Conservation (phyloP, 208 protist species). For the Leishmania aethiopica region DNA sequence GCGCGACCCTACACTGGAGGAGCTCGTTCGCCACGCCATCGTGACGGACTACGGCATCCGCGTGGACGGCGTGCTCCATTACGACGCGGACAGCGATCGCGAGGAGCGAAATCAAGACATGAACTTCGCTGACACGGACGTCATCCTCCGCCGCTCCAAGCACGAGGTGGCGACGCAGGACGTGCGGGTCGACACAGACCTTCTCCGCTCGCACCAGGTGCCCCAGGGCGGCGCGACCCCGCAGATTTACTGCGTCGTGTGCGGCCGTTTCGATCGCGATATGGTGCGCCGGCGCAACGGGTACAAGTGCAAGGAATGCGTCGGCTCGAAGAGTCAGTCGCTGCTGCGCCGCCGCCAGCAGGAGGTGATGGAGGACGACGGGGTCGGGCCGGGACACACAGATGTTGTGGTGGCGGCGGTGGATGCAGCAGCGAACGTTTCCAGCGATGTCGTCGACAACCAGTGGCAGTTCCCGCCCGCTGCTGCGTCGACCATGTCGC, state of each 20-base stretch:
- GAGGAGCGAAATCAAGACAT: conserved; percentile 74
- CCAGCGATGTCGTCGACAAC: neutral
- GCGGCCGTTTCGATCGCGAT: conserved; percentile 78
- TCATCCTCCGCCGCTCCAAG: conserved; percentile 64
- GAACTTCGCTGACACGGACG: conserved; percentile 75
- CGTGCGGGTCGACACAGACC: conserved; percentile 66
- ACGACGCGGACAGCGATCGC: conserved; percentile 75
- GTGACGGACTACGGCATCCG: conserved; percentile 68
- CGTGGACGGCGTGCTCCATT: conserved; percentile 71
- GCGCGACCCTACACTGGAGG: conserved; percentile 69
- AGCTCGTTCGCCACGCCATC: conserved; percentile 76
- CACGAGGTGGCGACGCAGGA: conserved; percentile 40
- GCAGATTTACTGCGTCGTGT: conserved; percentile 83
- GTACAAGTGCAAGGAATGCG: conserved; percentile 82
- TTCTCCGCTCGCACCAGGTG: conserved; percentile 63
- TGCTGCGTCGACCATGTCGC: neutral
- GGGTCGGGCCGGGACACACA: neutral
- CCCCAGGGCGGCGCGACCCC: conserved; percentile 33
- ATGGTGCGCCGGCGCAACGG: conserved; percentile 78
- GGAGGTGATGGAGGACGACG: conserved; percentile 30
- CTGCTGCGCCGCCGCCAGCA: conserved; percentile 62
- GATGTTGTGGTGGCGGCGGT: conserved; percentile 33
- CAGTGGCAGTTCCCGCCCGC: neutral
- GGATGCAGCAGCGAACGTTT: conserved; percentile 5
- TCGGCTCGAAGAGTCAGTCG: conserved; percentile 73